phyloP scores from a whole-genome alignment of 2,329 filamentous ascomycete genomes.

The Pseudogymnoascus sp. region DNA sequence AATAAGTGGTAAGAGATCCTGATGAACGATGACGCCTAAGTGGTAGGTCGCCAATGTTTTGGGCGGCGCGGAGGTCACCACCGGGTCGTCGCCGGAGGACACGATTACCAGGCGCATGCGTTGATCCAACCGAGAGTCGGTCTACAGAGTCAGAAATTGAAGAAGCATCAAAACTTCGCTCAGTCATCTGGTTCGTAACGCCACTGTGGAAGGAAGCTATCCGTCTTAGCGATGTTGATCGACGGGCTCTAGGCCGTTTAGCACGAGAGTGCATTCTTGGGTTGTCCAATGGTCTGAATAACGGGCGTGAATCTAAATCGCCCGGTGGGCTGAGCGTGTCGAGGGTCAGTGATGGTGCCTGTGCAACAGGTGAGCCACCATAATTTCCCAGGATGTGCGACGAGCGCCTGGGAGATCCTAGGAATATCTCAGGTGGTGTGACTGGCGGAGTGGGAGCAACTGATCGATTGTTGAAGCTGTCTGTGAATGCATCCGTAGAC shows the following conservation, averaged over 20 bases:
- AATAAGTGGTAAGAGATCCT: conserved; percentile 52
- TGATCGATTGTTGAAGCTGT: conserved; percentile 41
- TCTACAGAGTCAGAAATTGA: conserved; percentile 48
- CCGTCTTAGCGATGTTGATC: conserved; percentile 46
- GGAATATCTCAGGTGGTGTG: conserved; percentile 45
- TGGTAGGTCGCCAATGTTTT: conserved; percentile 51
- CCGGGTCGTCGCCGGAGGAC: conserved; percentile 66
- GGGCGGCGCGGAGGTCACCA: conserved; percentile 63
- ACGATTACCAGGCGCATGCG: conserved; percentile 44
- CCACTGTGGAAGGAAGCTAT: conserved; percentile 55
- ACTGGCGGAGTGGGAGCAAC: conserved; percentile 53
- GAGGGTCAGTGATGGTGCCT: conserved; percentile 23
- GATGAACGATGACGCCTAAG: conserved; percentile 50
- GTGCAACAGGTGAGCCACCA: conserved; percentile 34
- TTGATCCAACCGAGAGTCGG: conserved; percentile 33
- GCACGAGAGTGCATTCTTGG: conserved; percentile 18
- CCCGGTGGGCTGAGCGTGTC: conserved; percentile 19
- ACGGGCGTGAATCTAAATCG: conserved; percentile 16
- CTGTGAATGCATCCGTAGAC: conserved; percentile 47
- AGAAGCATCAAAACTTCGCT: conserved; percentile 55
- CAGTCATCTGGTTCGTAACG: conserved; percentile 41
- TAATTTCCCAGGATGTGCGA: conserved; percentile 43
- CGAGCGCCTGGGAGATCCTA: conserved; percentile 44
- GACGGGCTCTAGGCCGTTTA: conserved; percentile 37
- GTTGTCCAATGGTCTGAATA: conserved; percentile 17